These are phyloP conservation scores for Gossypium aridum DNA, from an alignment of 441 rosid species.

Conservation along the genomic window DNA sequence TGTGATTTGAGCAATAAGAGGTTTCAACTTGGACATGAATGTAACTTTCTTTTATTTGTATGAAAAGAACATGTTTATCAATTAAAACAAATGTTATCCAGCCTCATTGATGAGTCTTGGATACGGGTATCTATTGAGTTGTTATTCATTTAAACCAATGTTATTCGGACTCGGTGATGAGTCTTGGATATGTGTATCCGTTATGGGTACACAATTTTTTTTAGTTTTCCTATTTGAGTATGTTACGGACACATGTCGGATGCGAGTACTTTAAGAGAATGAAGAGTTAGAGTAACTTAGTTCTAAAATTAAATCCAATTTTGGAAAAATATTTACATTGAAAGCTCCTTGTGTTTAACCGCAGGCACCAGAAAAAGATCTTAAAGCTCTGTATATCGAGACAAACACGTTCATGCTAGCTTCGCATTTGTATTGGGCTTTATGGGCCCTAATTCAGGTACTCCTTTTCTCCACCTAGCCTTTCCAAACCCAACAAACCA, in stretches of 20 bases:
- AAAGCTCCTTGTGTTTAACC: background rate
- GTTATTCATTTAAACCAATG: no score
- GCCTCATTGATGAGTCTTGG: no score
- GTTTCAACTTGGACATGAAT: background rate
- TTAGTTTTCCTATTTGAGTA: no score
- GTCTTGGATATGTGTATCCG: no score
- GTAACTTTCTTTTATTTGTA: background rate
- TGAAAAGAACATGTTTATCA: no score
- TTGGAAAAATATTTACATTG: background rate
- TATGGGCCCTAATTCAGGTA: conserved; percentile 98
- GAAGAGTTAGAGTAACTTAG: no score
- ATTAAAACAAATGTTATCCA: no score
- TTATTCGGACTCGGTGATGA: no score
- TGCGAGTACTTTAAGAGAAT: no score
- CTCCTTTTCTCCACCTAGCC: background rate
- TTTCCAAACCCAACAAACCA: background rate
- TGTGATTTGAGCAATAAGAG: conserved; percentile 2
- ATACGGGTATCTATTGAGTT: no score
- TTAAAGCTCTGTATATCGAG: conserved; percentile 64
- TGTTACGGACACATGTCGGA: no score
- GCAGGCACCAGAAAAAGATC: conserved; percentile 56
- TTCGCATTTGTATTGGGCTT: conserved; percentile 83
- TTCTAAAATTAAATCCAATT: background rate
- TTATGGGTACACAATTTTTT: no score
- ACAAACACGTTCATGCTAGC: conserved; percentile 69